phyloP scores from a whole-genome alignment of 129 eudicot species.

The Flaveria trinervia region DNA sequence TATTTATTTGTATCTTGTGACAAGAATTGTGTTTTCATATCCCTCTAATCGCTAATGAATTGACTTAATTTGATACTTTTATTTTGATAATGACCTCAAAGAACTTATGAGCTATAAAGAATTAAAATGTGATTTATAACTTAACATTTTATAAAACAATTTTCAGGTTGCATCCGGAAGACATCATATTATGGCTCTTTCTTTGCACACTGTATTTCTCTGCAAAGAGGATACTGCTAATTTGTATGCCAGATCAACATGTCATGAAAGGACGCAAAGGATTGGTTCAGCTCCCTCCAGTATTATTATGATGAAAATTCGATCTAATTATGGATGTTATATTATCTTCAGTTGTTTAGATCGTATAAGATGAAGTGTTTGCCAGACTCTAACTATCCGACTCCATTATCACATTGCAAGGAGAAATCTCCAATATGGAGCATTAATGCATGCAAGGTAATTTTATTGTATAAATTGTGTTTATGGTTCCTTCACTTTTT shows the following conservation, averaged over 20 bases:
- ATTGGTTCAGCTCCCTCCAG: slow-evolving; percentile 31
- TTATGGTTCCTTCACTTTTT: slow-evolving; percentile 14
- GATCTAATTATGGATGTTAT: slow-evolving; percentile 35
- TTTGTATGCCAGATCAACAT: slow-evolving; percentile 33
- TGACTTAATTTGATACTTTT: neutral
- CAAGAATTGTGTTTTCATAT: slow-evolving; percentile 10
- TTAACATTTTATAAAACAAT: neutral
- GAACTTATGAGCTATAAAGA: slow-evolving; percentile 2
- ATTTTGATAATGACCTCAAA: neutral
- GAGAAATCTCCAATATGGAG: slow-evolving; percentile 33
- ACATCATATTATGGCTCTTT: slow-evolving; percentile 52
- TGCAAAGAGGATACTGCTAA: slow-evolving; percentile 47
- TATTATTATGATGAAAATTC: slow-evolving; percentile 41
- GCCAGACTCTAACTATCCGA: slow-evolving; percentile 33
- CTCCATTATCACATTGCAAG: slow-evolving; percentile 37
- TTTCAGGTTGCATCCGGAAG: slow-evolving; percentile 40
- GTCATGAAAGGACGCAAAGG: slow-evolving; percentile 38
- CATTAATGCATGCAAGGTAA: slow-evolving; percentile 48
- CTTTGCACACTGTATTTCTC: slow-evolving; percentile 50
- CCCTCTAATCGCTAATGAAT: neutral
- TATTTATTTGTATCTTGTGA: neutral
- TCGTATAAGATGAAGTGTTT: slow-evolving; percentile 32
- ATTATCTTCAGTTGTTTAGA: slow-evolving; percentile 40
- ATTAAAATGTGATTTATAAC: slow-evolving; percentile 19
- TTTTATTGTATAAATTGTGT: neutral